A percentile compares a stretch with the other conserved stretches of the same genome.
Conservation (phyloP, 805 yeast genomes). For the Candida incommunis region DNA sequence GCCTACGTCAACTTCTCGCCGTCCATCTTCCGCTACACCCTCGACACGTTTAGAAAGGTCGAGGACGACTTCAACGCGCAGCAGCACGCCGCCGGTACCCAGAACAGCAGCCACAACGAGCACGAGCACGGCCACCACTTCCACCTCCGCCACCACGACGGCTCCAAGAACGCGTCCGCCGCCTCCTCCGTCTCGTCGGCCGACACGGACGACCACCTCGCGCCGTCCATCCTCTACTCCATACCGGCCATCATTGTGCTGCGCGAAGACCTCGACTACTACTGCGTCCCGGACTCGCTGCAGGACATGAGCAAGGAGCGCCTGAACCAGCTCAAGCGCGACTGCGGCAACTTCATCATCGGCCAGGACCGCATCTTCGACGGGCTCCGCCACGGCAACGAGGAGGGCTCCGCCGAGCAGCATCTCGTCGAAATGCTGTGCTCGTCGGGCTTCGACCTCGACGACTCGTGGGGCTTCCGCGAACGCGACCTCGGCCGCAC, state of each 20-base stretch:
- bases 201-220: not conserved
- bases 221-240: conserved; percentile 37
- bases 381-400: conserved; percentile 39
- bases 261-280: conserved; percentile 88
- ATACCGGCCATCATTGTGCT: conserved; percentile 86
- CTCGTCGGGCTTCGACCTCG: conserved; percentile 60
- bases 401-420: conserved; percentile 74
- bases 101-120: too few relatives aligned
- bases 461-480: conserved; percentile 76
- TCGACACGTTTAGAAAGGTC: conserved; percentile 56
- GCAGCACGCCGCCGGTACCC: not conserved
- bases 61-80: conserved; percentile 36
- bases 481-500: conserved; percentile 79
- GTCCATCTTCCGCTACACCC: conserved; percentile 69
- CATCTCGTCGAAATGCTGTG: conserved; percentile 92
- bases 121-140: not conserved
- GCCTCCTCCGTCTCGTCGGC: conserved; percentile 3
- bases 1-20: conserved; percentile 71
- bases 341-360: conserved; percentile 56
- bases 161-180: conserved; percentile 1
- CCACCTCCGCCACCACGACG: not conserved
- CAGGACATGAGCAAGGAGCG: conserved; percentile 40
- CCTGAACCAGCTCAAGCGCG: conserved; percentile 53
- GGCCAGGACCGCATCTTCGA: conserved; percentile 50
- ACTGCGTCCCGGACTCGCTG: conserved; percentile 62